A percentile compares a stretch with the other conserved stretches of the same genome.
Conservation (phyloP, 345 rosid species). For the Streptanthus diversifolius region DNA sequence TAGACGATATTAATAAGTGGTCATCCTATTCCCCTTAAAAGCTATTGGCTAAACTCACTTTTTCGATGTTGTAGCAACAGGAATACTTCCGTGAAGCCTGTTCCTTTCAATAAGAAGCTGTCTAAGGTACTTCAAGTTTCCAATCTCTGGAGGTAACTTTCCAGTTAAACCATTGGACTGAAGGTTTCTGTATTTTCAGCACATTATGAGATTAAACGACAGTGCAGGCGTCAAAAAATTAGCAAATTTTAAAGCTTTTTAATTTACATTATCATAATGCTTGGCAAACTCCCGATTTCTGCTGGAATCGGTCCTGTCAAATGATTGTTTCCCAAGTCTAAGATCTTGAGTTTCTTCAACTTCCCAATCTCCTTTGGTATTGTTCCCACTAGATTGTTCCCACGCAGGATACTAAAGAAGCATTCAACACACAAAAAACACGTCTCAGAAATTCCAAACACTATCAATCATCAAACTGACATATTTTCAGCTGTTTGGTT, state of each 20-base stretch:
- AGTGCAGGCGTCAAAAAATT: background rate
- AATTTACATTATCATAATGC: conserved; percentile 50
- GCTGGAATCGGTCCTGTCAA: conserved; percentile 76
- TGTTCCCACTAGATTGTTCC: conserved; percentile 65
- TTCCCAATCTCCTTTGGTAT: conserved; percentile 84
- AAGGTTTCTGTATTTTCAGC: conserved; percentile 58
- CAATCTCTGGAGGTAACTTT: conserved; percentile 65
- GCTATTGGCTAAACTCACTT: conserved; percentile 17
- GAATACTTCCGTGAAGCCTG: conserved; percentile 78
- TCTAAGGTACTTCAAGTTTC: conserved; percentile 64
- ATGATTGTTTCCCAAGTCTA: conserved; percentile 92
- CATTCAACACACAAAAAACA: background rate
- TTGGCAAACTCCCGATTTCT: conserved; percentile 68
- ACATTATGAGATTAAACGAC: background rate
- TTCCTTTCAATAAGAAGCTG: conserved; percentile 80
- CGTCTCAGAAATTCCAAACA: conserved; percentile 10
- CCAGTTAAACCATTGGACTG: conserved; percentile 92
- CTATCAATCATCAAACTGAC: background rate
- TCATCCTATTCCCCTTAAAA: background rate
- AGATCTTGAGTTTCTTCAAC: conserved; percentile 65
- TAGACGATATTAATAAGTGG: background rate
- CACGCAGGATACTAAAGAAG: conserved; percentile 61
- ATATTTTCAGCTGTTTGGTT: background rate
- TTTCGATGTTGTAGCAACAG: conserved; percentile 33
- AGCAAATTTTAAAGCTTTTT: background rate